Percentiles rank a stretch among this genome's conserved stretches.
Evolutionary conservation across 1,139 yeast genomes (phyloP).

Genomic region (Zygotorulaspora mrakii): DNA sequence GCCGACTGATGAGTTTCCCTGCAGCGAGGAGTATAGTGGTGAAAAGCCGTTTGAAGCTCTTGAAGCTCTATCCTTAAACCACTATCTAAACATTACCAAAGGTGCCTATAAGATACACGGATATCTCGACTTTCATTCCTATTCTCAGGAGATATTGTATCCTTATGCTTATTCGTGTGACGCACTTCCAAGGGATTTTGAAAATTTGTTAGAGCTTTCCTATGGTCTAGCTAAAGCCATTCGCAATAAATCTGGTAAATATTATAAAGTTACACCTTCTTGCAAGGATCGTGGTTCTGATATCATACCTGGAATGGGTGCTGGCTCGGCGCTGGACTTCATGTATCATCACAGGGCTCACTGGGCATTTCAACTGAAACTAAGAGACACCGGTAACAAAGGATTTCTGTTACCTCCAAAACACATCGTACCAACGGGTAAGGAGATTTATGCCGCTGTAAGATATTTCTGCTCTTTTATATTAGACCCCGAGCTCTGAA

Average conservation of each 20-base stretch:
- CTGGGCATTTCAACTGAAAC: slow-evolving; percentile 81
- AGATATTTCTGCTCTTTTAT: slow-evolving; percentile 68
- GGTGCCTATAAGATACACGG: slow-evolving; percentile 64
- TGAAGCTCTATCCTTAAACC: slow-evolving; percentile 64
- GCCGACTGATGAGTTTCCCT: slow-evolving; percentile 58
- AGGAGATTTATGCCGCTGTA: slow-evolving; percentile 65
- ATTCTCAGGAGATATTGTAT: slow-evolving; percentile 75
- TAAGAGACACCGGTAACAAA: slow-evolving; percentile 78
- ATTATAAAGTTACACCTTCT: slow-evolving; percentile 68
- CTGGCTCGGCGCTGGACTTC: slow-evolving; percentile 78
- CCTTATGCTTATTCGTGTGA: slow-evolving; percentile 81
- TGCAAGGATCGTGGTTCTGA: slow-evolving; percentile 72
- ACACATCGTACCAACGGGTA: slow-evolving; percentile 71
- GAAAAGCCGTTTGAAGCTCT: slow-evolving; percentile 70
- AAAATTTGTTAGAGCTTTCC: slow-evolving; percentile 73
- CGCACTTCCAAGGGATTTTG: slow-evolving; percentile 71
- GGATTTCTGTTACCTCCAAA: slow-evolving; percentile 77
- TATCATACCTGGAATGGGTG: slow-evolving; percentile 66
- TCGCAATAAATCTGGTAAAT: slow-evolving; percentile 56
- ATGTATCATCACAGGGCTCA: slow-evolving; percentile 79
- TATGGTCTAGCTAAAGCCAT: slow-evolving; percentile 76
- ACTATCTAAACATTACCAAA: slow-evolving; percentile 59
- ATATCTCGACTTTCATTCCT: slow-evolving; percentile 77
- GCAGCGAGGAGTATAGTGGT: slow-evolving; percentile 82
- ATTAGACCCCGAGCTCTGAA: slow-evolving; percentile 40